These are phyloP conservation scores for Herpetomonas samuelpessoai DNA, from an alignment of 208 protist genomes.

Conservation along the genomic window DNA sequence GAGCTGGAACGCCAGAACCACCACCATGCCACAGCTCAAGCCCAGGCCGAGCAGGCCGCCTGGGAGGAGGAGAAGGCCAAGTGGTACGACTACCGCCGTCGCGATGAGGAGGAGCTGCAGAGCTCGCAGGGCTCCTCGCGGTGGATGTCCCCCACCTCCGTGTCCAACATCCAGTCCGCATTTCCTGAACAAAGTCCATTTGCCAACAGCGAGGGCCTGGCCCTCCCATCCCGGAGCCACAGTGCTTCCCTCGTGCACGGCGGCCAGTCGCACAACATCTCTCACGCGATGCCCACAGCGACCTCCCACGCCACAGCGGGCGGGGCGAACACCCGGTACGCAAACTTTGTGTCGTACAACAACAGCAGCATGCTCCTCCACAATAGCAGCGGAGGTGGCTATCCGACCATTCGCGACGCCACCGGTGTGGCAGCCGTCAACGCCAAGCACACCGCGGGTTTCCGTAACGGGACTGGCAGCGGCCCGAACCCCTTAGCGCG, in stretches of 20 bases:
- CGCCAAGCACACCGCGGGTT: no score
- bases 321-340: background rate
- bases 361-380: constrained; percentile 24
- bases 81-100: constrained; percentile 33
- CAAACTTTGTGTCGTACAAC: constrained; percentile 9
- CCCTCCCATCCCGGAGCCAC: background rate
- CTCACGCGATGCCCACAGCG: background rate
- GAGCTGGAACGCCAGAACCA: constrained; percentile 17
- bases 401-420: background rate
- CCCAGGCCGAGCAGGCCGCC: constrained; percentile 7
- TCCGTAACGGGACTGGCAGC: no score
- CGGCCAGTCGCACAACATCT: background rate
- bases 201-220: background rate
- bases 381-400: constrained; percentile 8
- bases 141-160: constrained; percentile 14
- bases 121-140: constrained; percentile 9
- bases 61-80: constrained; percentile 26
- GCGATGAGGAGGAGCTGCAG: constrained; percentile 20
- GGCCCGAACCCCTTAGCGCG: background rate
- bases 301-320: background rate
- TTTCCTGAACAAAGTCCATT: background rate
- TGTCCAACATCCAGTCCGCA: background rate
- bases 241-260: background rate
- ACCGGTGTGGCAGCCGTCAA: background rate
- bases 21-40: constrained; percentile 8